A percentile compares a stretch with the other conserved stretches of the same genome.
These are phyloP conservation scores for Tuber brumale DNA, from an alignment of 495 filamentous ascomycete genomes.

Conservation along the genomic window DNA sequence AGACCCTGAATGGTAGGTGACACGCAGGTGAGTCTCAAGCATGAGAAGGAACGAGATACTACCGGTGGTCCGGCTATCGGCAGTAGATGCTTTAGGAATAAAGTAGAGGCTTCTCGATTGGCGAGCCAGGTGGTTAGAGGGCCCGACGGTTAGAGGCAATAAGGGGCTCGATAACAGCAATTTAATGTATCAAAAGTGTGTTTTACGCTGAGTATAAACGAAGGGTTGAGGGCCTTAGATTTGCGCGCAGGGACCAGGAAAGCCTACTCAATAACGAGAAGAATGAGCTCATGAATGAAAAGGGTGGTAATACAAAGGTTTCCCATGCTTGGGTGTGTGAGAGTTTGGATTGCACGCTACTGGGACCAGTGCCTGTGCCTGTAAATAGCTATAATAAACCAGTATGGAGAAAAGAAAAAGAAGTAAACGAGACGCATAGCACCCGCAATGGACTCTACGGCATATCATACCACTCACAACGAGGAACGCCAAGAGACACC, in stretches of 20 bases:
- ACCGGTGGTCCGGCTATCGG: conserved; percentile 5
- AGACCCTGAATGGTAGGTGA: conserved; percentile 11
- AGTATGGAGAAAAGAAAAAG: background rate
- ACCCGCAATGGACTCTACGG: background rate
- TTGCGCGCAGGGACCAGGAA: background rate
- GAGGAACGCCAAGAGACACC: background rate
- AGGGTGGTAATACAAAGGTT: background rate
- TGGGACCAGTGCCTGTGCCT: background rate
- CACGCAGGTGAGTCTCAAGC: conserved; percentile 6
- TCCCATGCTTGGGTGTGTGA: background rate
- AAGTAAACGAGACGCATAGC: background rate
- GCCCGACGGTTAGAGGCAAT: background rate
- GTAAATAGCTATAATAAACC: background rate
- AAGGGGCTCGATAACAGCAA: background rate
- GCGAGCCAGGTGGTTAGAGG: background rate
- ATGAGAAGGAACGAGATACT: conserved; percentile 3
- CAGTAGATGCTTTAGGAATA: background rate
- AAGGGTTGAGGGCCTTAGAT: background rate
- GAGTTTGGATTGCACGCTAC: background rate
- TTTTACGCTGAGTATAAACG: background rate
- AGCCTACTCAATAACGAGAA: background rate
- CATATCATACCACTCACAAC: background rate
- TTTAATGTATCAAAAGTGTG: background rate
- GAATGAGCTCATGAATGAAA: background rate
- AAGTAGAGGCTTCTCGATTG: background rate